phyloP scores from a whole-genome alignment of 2,329 filamentous ascomycete species.

The Hymenoscyphus fraxineus region DNA sequence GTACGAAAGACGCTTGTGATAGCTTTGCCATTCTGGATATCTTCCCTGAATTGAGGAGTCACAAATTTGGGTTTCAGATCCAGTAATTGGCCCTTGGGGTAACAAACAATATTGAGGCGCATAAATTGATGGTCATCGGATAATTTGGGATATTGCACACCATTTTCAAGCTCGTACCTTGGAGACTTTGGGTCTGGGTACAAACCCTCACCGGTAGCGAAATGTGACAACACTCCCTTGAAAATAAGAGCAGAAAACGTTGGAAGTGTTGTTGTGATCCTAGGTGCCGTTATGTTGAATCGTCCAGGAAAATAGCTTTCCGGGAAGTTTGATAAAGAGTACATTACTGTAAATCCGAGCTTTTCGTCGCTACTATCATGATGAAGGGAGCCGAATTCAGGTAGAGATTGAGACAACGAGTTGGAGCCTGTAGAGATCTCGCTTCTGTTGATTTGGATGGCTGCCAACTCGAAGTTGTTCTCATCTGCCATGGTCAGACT shows the following conservation, averaged over 20 bases:
- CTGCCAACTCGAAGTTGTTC: background rate
- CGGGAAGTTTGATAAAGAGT: background rate
- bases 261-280: background rate
- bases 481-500: background rate
- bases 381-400: background rate
- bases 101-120: background rate
- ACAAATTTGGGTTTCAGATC: background rate
- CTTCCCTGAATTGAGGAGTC: background rate
- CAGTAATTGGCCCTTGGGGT: background rate
- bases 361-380: background rate
- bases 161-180: background rate
- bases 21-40: background rate
- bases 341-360: background rate
- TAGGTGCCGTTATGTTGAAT: background rate
- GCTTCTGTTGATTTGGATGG: background rate
- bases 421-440: background rate
- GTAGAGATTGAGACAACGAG: background rate
- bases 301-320: background rate
- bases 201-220: background rate
- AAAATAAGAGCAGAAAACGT: background rate
- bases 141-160: background rate
- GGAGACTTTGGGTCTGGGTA: background rate
- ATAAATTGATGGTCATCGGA: background rate
- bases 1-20: background rate
- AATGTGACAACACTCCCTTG: background rate